Evolutionary conservation across 352 stramenopile species (phyloP).

Genomic region (Phytopythium montanum): DNA sequence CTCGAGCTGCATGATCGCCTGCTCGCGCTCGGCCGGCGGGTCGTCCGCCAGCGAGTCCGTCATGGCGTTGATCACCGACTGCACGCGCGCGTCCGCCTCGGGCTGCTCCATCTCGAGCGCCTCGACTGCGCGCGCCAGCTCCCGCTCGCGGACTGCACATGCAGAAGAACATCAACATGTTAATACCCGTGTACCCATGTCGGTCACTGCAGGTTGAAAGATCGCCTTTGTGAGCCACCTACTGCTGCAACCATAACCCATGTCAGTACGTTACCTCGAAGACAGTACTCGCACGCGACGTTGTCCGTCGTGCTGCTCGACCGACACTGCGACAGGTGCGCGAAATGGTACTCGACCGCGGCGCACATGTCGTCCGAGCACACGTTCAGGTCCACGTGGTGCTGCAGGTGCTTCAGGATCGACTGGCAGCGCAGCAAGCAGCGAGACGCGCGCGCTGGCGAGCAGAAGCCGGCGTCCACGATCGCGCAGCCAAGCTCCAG

Average conservation of each 20-base stretch:
- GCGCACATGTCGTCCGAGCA: constrained; percentile 50
- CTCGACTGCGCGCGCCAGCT: constrained; percentile 39
- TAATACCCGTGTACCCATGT: not conserved
- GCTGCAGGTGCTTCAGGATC: constrained; percentile 55
- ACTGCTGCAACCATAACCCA: not conserved
- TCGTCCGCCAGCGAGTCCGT: constrained; percentile 37
- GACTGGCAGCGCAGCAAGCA: constrained; percentile 53
- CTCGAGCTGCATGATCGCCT: constrained; percentile 43
- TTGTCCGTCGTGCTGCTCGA: constrained; percentile 16
- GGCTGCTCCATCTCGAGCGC: constrained; percentile 46
- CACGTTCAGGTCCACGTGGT: constrained; percentile 52
- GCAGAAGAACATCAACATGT: not conserved
- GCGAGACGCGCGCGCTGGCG: constrained; percentile 34
- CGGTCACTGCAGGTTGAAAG: not conserved
- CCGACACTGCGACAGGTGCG: constrained; percentile 49
- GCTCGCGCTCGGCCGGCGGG: constrained; percentile 30
- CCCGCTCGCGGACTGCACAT: constrained; percentile 37
- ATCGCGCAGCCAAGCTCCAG: constrained; percentile 48
- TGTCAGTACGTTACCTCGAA: constrained; percentile 18
- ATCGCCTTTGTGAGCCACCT: not conserved
- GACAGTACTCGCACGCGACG: constrained; percentile 49
- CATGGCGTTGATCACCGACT: constrained; percentile 50
- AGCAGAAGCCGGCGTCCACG: constrained; percentile 61
- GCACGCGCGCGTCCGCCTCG: constrained; percentile 47
- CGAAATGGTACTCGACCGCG: constrained; percentile 57